Evolutionary conservation across 805 yeast species (phyloP).

Genomic region (Lipomyces mesembrius): DNA sequence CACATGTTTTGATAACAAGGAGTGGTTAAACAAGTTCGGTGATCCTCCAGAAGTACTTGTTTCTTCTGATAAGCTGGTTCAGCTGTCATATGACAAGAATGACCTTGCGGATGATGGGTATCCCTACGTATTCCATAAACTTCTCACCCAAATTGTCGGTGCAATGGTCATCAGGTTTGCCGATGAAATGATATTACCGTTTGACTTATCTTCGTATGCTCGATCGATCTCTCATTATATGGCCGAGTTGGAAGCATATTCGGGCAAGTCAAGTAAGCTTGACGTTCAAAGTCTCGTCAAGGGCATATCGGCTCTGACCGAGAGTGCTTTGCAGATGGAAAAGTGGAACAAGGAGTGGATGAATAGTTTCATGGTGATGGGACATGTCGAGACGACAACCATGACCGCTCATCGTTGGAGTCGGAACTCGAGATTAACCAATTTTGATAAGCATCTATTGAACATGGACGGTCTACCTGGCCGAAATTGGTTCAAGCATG

Average conservation of each 20-base stretch:
- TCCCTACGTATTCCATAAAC: slow-evolving; percentile 61
- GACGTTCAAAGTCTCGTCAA: slow-evolving; percentile 33
- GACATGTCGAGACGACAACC: slow-evolving; percentile 33
- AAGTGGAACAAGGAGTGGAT: slow-evolving; percentile 32
- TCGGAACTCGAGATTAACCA: slow-evolving; percentile 52
- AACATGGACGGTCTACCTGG: slow-evolving; percentile 55
- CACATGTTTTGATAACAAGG: slow-evolving; percentile 68
- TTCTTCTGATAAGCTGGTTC: slow-evolving; percentile 4
- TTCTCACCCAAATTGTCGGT: slow-evolving; percentile 60
- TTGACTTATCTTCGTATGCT: slow-evolving; percentile 52
- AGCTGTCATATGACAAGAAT: background rate
- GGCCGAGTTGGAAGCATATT: slow-evolving; percentile 21
- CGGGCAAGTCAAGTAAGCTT: slow-evolving; percentile 17
- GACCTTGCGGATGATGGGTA: slow-evolving; percentile 20
- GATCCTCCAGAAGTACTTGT: slow-evolving; percentile 51
- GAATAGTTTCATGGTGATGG: slow-evolving; percentile 54
- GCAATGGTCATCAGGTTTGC: slow-evolving; percentile 53
- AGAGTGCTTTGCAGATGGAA: slow-evolving; percentile 54
- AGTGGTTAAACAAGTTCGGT: slow-evolving; percentile 67
- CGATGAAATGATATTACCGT: slow-evolving; percentile 54
- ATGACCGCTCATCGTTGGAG: slow-evolving; percentile 35
- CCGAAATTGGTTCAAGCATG: slow-evolving; percentile 63
- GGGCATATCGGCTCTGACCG: slow-evolving; percentile 39
- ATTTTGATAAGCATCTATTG: slow-evolving; percentile 50
- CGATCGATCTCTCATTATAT: slow-evolving; percentile 32